Conservation (phyloP, 192 early-diverging fungal species). For the Martensiomyces pterosporus region DNA sequence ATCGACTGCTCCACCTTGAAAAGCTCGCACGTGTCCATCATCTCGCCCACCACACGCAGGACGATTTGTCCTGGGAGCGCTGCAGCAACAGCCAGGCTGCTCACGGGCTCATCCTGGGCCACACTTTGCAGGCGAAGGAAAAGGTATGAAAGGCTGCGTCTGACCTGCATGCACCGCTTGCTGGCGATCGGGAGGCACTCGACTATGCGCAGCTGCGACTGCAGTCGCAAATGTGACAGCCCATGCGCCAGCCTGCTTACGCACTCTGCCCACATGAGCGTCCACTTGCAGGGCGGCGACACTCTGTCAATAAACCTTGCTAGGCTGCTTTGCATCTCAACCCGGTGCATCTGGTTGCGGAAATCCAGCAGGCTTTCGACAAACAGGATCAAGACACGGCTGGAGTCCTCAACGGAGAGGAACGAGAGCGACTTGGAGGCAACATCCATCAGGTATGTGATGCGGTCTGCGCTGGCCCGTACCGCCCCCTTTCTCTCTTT, state of each 20-base stretch:
- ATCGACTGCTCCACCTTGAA: slow-evolving; percentile 10
- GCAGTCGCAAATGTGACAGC: slow-evolving; percentile 3
- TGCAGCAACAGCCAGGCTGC: slow-evolving; percentile 6
- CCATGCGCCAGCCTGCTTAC: slow-evolving; percentile 8
- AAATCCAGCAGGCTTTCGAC: slow-evolving; percentile 16
- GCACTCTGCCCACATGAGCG: slow-evolving; percentile 21
- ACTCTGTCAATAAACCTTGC: slow-evolving; percentile 9
- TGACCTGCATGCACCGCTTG: slow-evolving; percentile 31
- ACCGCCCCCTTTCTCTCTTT: neutral
- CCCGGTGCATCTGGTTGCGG: slow-evolving; percentile 4
- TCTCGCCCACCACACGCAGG: slow-evolving; percentile 32
- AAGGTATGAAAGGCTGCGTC: slow-evolving; percentile 25
- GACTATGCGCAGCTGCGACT: slow-evolving; percentile 10
- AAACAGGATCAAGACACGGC: slow-evolving; percentile 4
- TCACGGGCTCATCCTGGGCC: neutral
- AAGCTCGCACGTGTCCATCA: slow-evolving; percentile 18
- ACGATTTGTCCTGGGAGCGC: slow-evolving; percentile 26
- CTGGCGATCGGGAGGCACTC: slow-evolving; percentile 20
- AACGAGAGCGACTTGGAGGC: slow-evolving; percentile 10
- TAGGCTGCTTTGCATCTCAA: slow-evolving; percentile 22
- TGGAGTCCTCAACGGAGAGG: slow-evolving; percentile 11
- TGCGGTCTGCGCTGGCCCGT: slow-evolving; percentile 12
- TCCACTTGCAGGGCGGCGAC: slow-evolving; percentile 25
- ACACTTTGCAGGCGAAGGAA: slow-evolving; percentile 15
- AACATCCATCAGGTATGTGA: slow-evolving; percentile 15